phyloP scores from a whole-genome alignment of 1,139 yeast genomes.

The Magnusiomyces clavatus region DNA sequence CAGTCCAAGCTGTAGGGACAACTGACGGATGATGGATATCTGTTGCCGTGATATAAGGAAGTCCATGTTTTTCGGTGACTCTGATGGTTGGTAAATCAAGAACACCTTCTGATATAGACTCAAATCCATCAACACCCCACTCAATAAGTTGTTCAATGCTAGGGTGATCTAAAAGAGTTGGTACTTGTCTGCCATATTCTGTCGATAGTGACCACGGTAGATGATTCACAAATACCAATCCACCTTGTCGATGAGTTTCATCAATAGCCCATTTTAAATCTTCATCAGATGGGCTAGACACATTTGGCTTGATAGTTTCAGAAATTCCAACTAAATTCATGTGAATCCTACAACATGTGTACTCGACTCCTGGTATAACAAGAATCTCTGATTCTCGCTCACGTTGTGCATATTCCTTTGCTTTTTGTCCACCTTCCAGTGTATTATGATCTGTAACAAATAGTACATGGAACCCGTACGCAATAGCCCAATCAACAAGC shows the following conservation, averaged over 20 bases:
- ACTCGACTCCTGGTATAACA: slow-evolving; percentile 25
- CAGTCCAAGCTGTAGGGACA: slow-evolving; percentile 21
- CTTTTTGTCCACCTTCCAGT: slow-evolving; percentile 20
- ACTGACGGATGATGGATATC: slow-evolving; percentile 20
- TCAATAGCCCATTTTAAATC: slow-evolving; percentile 19
- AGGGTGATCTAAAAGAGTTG: slow-evolving; percentile 20
- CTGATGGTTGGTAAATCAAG: slow-evolving; percentile 21
- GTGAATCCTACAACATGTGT: slow-evolving; percentile 25
- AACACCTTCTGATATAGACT: slow-evolving; percentile 21
- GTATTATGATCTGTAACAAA: slow-evolving; percentile 25
- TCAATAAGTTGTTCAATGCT: slow-evolving; percentile 18
- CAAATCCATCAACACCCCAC: slow-evolving; percentile 25
- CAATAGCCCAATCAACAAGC: slow-evolving; percentile 25
- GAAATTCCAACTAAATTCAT: slow-evolving; percentile 25
- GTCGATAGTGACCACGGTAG: slow-evolving; percentile 22
- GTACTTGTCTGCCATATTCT: slow-evolving; percentile 18
- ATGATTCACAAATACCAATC: slow-evolving; percentile 23
- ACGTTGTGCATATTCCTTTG: slow-evolving; percentile 15
- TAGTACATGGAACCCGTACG: slow-evolving; percentile 22
- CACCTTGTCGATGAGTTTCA: slow-evolving; percentile 20
- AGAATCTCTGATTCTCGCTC: slow-evolving; percentile 14
- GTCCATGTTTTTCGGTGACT: slow-evolving; percentile 14
- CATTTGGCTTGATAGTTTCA: slow-evolving; percentile 19
- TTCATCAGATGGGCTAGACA: slow-evolving; percentile 19
- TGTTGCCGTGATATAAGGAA: slow-evolving; percentile 22